Evolutionary conservation across 2,329 filamentous ascomycete genomes (phyloP).

Genomic region (Rhinocladiella similis): DNA sequence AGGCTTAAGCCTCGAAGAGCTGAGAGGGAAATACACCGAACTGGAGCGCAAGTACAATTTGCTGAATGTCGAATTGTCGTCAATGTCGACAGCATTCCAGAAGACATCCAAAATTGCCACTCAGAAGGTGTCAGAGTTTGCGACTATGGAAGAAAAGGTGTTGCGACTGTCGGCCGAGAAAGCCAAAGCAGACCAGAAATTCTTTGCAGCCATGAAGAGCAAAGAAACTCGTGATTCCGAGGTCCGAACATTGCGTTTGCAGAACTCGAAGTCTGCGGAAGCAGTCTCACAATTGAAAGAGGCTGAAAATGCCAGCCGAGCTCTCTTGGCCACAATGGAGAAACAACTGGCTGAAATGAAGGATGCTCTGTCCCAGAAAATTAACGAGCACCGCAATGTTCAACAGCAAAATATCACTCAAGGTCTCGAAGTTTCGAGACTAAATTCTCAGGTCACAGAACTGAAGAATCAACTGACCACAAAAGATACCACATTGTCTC

Average conservation of each 20-base stretch:
- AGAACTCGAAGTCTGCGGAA: constrained; percentile 88
- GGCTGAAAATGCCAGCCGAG: constrained; percentile 73
- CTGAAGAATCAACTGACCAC: constrained; percentile 71
- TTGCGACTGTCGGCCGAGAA: constrained; percentile 79
- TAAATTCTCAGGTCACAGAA: constrained; percentile 75
- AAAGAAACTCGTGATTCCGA: constrained; percentile 83
- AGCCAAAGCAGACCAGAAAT: constrained; percentile 95
- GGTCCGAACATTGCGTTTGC: constrained; percentile 73
- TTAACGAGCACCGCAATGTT: constrained; percentile 71
- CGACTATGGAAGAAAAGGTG: constrained; percentile 74
- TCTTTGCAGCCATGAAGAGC: constrained; percentile 92
- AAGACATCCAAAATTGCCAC: constrained; percentile 81
- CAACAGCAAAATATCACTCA: constrained; percentile 73
- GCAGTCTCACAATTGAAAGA: constrained; percentile 94
- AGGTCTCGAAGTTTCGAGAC: constrained; percentile 59
- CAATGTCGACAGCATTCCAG: constrained; percentile 88
- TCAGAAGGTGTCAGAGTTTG: constrained; percentile 81
- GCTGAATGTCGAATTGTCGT: constrained; percentile 82
- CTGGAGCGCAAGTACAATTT: constrained; percentile 78
- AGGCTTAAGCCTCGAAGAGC: constrained; percentile 63
- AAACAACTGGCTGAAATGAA: constrained; percentile 85
- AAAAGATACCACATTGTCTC: constrained; percentile 69
- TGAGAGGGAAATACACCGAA: constrained; percentile 71
- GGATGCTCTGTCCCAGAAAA: constrained; percentile 71
- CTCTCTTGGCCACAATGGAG: constrained; percentile 78